Conservation (phyloP, 306 rosid genomes). For the Lathyrus aphaca region DNA sequence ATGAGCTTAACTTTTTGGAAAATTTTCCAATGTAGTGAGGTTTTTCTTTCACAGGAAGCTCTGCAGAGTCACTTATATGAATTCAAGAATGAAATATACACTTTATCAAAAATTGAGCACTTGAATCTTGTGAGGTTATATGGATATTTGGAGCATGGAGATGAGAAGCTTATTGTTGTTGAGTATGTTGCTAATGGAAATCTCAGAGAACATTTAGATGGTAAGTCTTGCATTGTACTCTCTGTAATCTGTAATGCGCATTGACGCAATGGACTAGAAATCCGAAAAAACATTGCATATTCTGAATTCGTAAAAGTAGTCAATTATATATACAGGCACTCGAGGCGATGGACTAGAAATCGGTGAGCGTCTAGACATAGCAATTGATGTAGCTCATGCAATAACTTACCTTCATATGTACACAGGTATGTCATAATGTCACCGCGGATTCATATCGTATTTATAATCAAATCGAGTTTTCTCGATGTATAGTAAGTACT, state of each 20-base stretch:
- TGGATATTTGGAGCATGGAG: slow-evolving; percentile 83
- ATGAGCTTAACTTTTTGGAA: neutral
- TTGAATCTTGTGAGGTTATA: slow-evolving; percentile 81
- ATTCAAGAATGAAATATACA: slow-evolving; percentile 84
- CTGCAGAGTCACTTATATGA: slow-evolving; percentile 52
- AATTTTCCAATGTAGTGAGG: slow-evolving; percentile 31
- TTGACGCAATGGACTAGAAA: no score
- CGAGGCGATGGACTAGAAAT: slow-evolving; percentile 73
- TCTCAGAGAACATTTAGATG: slow-evolving; percentile 89
- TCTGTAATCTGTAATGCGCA: no score
- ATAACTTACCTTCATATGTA: slow-evolving; percentile 95
- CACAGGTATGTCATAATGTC: slow-evolving; percentile 55
- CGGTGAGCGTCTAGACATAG: slow-evolving; percentile 84
- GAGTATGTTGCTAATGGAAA: slow-evolving; percentile 85
- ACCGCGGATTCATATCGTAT: neutral
- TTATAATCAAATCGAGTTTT: neutral
- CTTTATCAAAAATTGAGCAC: slow-evolving; percentile 91
- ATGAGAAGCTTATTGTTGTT: slow-evolving; percentile 79
- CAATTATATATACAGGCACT: slow-evolving; percentile 53
- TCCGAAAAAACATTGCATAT: no score
- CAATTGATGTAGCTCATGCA: slow-evolving; percentile 96
- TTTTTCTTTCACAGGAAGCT: slow-evolving; percentile 54
- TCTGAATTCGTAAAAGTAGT: neutral
- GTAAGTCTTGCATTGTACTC: slow-evolving; percentile 46
- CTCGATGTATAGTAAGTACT: neutral